Evolutionary conservation across 345 rosid species (phyloP), one percentile per base, ranked within the genome.

Genomic region (Jatropha curcas): DNA sequence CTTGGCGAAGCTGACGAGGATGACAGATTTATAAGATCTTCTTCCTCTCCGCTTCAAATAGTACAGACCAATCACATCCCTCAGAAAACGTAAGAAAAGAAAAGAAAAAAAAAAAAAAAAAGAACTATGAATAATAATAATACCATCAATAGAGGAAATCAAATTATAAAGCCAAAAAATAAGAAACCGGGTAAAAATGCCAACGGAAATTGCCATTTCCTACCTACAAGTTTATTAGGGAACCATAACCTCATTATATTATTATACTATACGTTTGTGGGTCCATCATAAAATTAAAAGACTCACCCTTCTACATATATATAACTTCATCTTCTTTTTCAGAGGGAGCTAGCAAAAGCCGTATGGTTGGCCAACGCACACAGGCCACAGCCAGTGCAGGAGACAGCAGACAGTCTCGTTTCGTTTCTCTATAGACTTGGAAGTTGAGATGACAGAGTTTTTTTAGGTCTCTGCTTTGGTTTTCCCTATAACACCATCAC

Each of bases 121-220:
- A n/a, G n/a, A n/a, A n/a, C n/a, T n/a, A n/a, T n/a, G n/a, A n/a
- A n/a, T n/a, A n/a, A n/a, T n/a, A n/a, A n/a, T n/a, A n/a, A n/a
- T n/a, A n/a, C n/a, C n/a, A n/a, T n/a, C n/a, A n/a, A n/a, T n/a
- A n/a, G n/a, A n/a, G 31, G 39, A 13, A 64, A 64, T 4, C 56
- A 43, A 64, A 64, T 4, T 39, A 43, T 35, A 25, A 65, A 20
- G 24, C 34, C 70, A 19, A 27, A 41, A 5, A 28, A 43, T 8
- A 45, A 30, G 55, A 46, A 67, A 67, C 58, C 41, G 30, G 68
- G 1, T 41, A 4, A 48, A 66, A 46, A 65, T 17, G 58, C 58
- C 70, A 48, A 48, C 43, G 58, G 57, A 50, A 65, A 46, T 66
- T 28, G 58, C 70, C 58, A 10, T 64, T 8, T 24, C 1, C 12